These are phyloP conservation scores for Amborella trichopoda DNA, from an alignment of 164 flowering plant genomes.

Conservation along the genomic window DNA sequence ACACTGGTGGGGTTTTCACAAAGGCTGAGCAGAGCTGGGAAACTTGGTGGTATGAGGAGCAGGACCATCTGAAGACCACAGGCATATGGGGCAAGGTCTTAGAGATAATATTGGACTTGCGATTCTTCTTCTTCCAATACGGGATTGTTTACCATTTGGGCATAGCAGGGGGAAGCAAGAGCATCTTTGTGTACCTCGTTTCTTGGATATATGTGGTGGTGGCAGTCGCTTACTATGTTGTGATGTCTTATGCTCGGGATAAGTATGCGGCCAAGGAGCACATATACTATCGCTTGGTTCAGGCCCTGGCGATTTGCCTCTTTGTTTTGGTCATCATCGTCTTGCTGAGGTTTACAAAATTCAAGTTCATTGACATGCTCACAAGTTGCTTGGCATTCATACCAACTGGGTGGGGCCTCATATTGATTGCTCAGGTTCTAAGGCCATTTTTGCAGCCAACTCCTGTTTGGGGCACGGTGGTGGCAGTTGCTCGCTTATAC, in stretches of 20 bases:
- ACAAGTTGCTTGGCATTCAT: conserved; percentile 67
- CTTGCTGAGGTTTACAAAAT: conserved; percentile 40
- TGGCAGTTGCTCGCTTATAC: conserved; percentile 73
- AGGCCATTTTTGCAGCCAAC: conserved; percentile 67
- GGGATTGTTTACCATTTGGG: conserved; percentile 72
- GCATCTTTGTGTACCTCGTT: conserved; percentile 69
- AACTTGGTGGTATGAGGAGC: conserved; percentile 97
- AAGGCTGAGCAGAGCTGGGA: conserved; percentile 92
- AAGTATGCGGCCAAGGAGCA: conserved; percentile 71
- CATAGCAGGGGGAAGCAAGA: conserved; percentile 35
- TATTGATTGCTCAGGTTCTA: conserved; percentile 68
- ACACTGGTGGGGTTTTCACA: conserved; percentile 43
- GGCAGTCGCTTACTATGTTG: conserved; percentile 39
- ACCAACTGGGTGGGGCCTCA: conserved; percentile 93
- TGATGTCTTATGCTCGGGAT: conserved; percentile 52
- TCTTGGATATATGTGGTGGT: conserved; percentile 70
- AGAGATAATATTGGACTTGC: conserved; percentile 80
- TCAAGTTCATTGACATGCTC: conserved; percentile 44
- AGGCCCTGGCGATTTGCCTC: conserved; percentile 37
- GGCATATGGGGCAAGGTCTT: conserved; percentile 88
- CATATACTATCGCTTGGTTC: conserved; percentile 63
- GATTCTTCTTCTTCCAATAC: conserved; percentile 93
- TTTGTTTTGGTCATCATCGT: conserved; percentile 40
- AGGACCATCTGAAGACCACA: conserved; percentile 69
- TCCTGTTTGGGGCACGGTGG: conserved; percentile 73